Evolutionary conservation across 108 stramenopile species (phyloP), one percentile per base, ranked within the genome.

Genomic region (Conticribra guillardii): DNA sequence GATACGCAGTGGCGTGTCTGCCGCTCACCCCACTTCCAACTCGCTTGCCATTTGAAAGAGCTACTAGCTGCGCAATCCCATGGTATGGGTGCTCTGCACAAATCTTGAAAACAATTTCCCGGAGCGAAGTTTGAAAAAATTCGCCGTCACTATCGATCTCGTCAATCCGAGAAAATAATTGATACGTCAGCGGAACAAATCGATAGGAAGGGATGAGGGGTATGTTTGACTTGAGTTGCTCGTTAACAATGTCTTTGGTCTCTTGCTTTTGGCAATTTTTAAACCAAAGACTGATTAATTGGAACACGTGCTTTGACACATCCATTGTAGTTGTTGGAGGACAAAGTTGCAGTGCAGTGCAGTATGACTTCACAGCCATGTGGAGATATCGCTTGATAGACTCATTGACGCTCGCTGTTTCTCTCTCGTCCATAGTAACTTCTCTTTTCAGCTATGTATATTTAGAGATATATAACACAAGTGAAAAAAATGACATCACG

Each of bases 51-150:
- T 96, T 91, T 4, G 84, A 64, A 3, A 96, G 73, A 9, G 95
- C 84, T 19, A 96, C 54, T 18, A 97, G 61, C 54, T 94, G 92
- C 11, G 85, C 72, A 34, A 97, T 64, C 24, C 91, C 88, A 70
- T 96, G 91, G 54, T 93, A 92, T 18, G 97, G 97, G 57, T 95
- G 92, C 21, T 94, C 93, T 1, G 55, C 22, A 52, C 92, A 91
- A 71, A 97, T 88, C 46, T 71, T 75, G 26, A 77, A 16, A 32
- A 95, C 80, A 9, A 97, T 62, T 16, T 47, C 50, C 4, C 81
- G 82, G 30, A 97, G 78, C 3, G 72, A 82, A 15, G 37, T 61
- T 68, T 92, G 87, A 77, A 94, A 92, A 44, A 18, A 29, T 37
- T 28, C 56, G 45, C 18, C 51, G 5, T 32, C 71, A 17, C 28